A percentile compares a stretch with the other conserved stretches of the same genome.
phyloP scores from a whole-genome alignment of 768 basidiomycete species.

The Boletus fagicola region DNA sequence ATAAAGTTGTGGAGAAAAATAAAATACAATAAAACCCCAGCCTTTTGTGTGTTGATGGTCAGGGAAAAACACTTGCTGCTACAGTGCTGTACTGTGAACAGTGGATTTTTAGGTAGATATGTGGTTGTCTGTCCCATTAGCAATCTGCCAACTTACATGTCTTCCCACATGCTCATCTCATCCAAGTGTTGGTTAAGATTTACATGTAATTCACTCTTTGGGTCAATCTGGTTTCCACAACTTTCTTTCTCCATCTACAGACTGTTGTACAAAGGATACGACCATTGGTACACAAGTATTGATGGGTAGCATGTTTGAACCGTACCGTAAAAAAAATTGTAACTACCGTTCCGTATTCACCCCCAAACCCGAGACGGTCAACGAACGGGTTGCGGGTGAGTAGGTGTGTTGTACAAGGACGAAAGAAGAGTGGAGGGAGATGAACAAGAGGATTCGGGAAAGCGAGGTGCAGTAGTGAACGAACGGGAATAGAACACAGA shows the following conservation, averaged over 20 bases:
- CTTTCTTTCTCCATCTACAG: constrained; percentile 21
- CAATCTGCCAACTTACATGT: no score
- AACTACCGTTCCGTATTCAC: constrained; percentile 4
- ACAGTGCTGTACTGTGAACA: not conserved
- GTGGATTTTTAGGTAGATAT: not conserved
- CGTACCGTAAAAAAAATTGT: constrained; percentile 21
- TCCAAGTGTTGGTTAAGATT: not conserved
- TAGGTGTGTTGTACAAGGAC: constrained; percentile 18
- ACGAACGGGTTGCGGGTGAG: not conserved
- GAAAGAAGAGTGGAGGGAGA: constrained; percentile 2
- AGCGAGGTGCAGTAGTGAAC: not conserved
- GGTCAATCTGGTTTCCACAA: not conserved
- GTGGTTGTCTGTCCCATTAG: no score
- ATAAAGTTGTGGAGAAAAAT: not conserved
- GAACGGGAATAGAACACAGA: not conserved
- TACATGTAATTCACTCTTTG: not conserved
- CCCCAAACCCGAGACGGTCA: constrained; percentile 13
- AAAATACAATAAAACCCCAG: constrained; percentile 5
- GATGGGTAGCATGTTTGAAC: constrained; percentile 4
- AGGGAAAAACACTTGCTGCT: not conserved
- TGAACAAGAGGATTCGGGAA: not conserved
- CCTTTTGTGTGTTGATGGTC: not conserved
- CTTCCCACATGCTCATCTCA: no score
- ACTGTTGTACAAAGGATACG: constrained; percentile 24
- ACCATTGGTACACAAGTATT: constrained; percentile 20